phyloP scores from a whole-genome alignment of 106 monocot species.

The Dioscorea dumetorum region DNA sequence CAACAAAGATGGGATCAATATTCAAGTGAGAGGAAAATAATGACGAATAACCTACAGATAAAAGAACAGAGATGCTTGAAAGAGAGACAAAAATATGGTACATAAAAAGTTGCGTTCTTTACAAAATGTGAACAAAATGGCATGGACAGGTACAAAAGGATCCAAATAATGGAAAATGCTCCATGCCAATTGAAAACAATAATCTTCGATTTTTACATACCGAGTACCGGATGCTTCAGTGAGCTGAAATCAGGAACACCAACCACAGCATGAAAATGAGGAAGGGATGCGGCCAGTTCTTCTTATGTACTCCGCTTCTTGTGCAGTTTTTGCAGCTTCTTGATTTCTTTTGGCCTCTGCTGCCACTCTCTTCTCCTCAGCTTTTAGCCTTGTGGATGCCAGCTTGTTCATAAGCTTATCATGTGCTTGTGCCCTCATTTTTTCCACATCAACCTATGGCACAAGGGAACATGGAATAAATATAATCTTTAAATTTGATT shows the following conservation, averaged over 20 bases:
- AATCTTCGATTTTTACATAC: neutral
- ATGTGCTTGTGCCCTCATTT: constrained; percentile 42
- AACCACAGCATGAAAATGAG: constrained; percentile 45
- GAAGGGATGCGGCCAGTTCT: constrained; percentile 41
- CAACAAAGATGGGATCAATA: too few species aligned
- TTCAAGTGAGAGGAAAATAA: too few species aligned
- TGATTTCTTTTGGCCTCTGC: constrained; percentile 47
- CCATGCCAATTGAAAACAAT: neutral
- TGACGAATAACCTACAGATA: too few species aligned
- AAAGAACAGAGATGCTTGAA: too few species aligned
- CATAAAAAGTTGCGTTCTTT: too few species aligned
- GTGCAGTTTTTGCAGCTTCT: constrained; percentile 39
- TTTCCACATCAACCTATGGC: constrained; percentile 53
- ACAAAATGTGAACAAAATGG: too few species aligned
- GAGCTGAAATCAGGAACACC: constrained; percentile 19
- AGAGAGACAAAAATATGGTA: too few species aligned
- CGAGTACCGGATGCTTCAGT: neutral
- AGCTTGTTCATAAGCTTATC: constrained; percentile 50
- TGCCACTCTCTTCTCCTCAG: constrained; percentile 40
- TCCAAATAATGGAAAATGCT: neutral
- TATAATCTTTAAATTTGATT: neutral
- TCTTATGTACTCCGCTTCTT: constrained; percentile 50
- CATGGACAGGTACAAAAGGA: constrained; percentile 8
- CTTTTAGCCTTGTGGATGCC: constrained; percentile 34
- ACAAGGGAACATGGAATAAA: neutral